Evolutionary conservation across 495 filamentous ascomycete genomes (phyloP), one percentile per base, ranked within the genome.

Genomic region (Daldinia vernicosa): DNA sequence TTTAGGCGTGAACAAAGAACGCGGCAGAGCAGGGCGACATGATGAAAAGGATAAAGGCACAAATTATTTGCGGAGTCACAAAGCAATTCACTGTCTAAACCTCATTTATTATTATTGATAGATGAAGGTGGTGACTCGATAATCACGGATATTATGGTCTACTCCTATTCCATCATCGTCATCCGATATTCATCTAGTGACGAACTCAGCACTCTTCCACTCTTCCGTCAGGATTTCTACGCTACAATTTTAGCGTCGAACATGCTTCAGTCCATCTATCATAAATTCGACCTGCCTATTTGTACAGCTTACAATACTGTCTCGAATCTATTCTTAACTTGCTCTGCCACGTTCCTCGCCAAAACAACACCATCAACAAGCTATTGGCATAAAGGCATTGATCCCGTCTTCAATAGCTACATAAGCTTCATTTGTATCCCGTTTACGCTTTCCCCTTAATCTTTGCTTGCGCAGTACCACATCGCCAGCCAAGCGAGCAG

Each of bases 291-390:
- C 53, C 30, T 56, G 27, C 45, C 19, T 32, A 35, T 60, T 59
- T 60, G 8, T 63, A 57, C 39, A 6, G 11, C 15, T 51, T 64
- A 15, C 6, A 4, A 27, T 52, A 68, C 56, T 68, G 28, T 64
- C 28, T 17, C 53, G 32, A 22, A 59, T 39, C 17, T 58, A 56
- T 55, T 40, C 26, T 9, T 64, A 59, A 24, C 24, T 67, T 56
- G 39, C 69, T 55, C 69, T 72, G 64, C 59, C 70, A 69, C 60
- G n/a, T 11, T 51, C 24, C 30, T 60, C 52, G 9, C 32, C 32
- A 67, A 54, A 22, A 19, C 43, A 59, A 56, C 12, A 27, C 51
- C 24, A 54, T n/a, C 6, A 51, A 56, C 1, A 45, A 45, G 19
- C 22, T 33, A 2, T 6, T 43, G 56, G 39, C 26, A 73, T 60